phyloP scores from a whole-genome alignment of 208 protist genomes.

The Perkinsela sp. region DNA sequence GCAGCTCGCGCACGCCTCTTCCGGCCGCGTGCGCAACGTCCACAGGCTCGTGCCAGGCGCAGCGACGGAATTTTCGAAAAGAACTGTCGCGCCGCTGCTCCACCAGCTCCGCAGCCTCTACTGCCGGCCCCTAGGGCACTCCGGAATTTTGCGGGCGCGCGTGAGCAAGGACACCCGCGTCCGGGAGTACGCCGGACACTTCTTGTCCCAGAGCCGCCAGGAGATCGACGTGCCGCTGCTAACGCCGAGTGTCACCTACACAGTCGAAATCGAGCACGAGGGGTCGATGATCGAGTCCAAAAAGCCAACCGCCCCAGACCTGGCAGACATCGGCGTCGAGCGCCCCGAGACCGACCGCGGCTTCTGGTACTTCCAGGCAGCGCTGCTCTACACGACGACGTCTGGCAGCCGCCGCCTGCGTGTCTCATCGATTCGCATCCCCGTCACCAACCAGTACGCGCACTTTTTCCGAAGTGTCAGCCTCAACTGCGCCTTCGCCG shows the following conservation, averaged over 20 bases:
- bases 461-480: conserved; percentile 36
- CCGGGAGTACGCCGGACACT: conserved; percentile 52
- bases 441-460: conserved; percentile 14
- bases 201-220: conserved; percentile 27
- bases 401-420: conserved; percentile 52
- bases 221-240: conserved; percentile 64
- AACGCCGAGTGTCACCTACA: conserved; percentile 35
- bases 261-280: conserved; percentile 66
- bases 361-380: conserved; percentile 53
- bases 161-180: conserved; percentile 44
- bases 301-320: background rate
- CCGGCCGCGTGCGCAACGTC: background rate
- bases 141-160: conserved; percentile 59
- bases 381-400: conserved; percentile 68
- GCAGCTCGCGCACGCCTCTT: conserved; percentile 22
- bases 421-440: conserved; percentile 35
- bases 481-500: conserved; percentile 37
- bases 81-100: conserved; percentile 30
- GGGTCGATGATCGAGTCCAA: conserved; percentile 10
- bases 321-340: background rate
- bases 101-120: conserved; percentile 19
- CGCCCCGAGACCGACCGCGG: conserved; percentile 10
- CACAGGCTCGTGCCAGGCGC: conserved; percentile 15
- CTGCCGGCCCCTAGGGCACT: conserved; percentile 47
- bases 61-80: conserved; percentile 28